Evolutionary conservation across 306 rosid genomes (phyloP), one percentile per base, ranked within the genome.

Genomic region (Trifolium dubium): DNA sequence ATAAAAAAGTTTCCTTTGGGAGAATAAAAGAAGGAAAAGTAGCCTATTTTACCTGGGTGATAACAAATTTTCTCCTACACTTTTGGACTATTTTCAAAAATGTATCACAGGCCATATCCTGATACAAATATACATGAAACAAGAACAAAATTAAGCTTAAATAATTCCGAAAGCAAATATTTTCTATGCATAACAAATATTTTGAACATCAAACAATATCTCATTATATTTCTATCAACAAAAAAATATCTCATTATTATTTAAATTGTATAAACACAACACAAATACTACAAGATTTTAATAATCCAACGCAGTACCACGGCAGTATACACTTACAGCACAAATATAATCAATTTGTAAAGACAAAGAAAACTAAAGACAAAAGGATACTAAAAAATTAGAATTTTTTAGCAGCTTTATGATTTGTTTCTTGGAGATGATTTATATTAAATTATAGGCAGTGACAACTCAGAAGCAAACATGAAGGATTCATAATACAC

Each of bases 51-150:
- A 93, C 98, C 98, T 93, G 98, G 54, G 85, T 84, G 71, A 87
- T 88, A 12, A 93, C 97, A 80, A 93, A 93, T 79, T 93, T 93
- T 8, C 97, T 91, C 88, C 86, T 91, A 83, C 98, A 93, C 85
- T 89, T 93, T 79, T 89, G 96, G 76, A 91, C 96, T 63, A 93
- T 93, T 85, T 93, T 93, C 79, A 93, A 66, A 83, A 93, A 93
- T 47, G 98, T 93, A 72, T 93, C 97, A 19, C 98, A 93, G 6
- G 98, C 98, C 98, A 93, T 93, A 85, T 93, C 98, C 98, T 93
- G 88, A 82, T 83, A 77, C 32, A 71, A 86, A 83, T 83, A 73
- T 39, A 72, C 19, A 68, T 7, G 43, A 68, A 64, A 41, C 11
- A 56, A 3, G 9, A 46, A 30, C 11, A 35, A 35, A 8, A 58